These are phyloP conservation scores for Firmiana major DNA, from an alignment of 345 rosid species.

Conservation along the genomic window DNA sequence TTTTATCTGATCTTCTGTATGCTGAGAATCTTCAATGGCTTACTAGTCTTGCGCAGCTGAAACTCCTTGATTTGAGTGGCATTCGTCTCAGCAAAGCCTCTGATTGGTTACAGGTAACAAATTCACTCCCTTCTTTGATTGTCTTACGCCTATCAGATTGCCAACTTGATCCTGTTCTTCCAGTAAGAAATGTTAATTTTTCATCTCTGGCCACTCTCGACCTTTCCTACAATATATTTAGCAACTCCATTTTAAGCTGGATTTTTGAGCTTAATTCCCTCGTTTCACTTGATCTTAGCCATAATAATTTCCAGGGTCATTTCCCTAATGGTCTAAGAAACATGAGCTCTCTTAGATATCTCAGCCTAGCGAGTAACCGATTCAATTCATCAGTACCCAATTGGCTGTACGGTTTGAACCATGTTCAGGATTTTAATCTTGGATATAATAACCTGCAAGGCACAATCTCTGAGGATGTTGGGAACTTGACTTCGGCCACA, in stretches of 20 bases:
- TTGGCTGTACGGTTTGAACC: conserved; percentile 17
- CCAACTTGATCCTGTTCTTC: neutral
- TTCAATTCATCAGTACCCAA: conserved; percentile 19
- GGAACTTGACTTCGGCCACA: neutral
- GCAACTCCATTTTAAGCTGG: conserved; percentile 16
- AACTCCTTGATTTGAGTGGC: conserved; percentile 18
- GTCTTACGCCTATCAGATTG: conserved; percentile 3
- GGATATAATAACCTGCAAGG: conserved; percentile 4
- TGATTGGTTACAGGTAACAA: conserved; percentile 9
- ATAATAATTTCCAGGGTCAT: neutral
- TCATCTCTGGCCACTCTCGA: conserved; percentile 23
- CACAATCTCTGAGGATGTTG: conserved; percentile 6
- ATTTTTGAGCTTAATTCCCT: conserved; percentile 10
- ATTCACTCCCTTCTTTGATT: conserved; percentile 19
- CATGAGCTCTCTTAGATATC: conserved; percentile 17
- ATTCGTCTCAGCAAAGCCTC: neutral
- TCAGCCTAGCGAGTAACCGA: neutral
- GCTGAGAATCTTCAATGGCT: conserved; percentile 28
- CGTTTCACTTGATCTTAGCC: conserved; percentile 10
- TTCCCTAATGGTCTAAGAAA: conserved; percentile 11
- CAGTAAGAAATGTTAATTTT: neutral
- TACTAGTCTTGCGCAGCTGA: conserved; percentile 11
- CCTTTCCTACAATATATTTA: neutral
- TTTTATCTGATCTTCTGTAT: neutral
- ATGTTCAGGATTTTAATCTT: conserved; percentile 21